phyloP scores from a whole-genome alignment of 2,329 filamentous ascomycete genomes.

The Alternaria panax region DNA sequence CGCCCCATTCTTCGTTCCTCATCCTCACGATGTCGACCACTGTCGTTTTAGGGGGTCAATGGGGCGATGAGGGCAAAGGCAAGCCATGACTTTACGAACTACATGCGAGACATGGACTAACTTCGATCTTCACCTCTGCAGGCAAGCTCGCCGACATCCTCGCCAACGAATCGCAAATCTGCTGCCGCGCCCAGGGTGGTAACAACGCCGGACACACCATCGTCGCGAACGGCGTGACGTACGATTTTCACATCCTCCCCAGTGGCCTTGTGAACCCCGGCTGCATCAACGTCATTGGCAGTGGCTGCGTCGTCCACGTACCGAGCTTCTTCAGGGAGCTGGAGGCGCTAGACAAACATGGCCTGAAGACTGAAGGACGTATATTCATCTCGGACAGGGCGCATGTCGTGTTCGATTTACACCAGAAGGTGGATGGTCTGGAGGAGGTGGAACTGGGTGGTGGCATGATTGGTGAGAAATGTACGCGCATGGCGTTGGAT shows the following conservation, averaged over 20 bases:
- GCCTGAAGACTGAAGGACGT: conserved; percentile 64
- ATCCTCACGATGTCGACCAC: conserved; percentile 57
- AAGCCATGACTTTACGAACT: too few species aligned
- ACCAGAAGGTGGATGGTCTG: conserved; percentile 72
- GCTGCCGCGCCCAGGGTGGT: conserved; percentile 66
- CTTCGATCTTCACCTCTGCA: too few species aligned
- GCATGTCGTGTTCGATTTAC: conserved; percentile 70
- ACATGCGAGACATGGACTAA: too few species aligned
- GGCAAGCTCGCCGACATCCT: conserved; percentile 68
- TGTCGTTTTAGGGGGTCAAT: conserved; percentile 67
- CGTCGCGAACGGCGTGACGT: conserved; percentile 56
- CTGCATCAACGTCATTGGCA: conserved; percentile 74
- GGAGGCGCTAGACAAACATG: conserved; percentile 66
- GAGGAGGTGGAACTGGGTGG: conserved; percentile 65
- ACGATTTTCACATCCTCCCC: conserved; percentile 52
- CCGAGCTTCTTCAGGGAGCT: conserved; percentile 73
- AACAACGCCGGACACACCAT: conserved; percentile 64
- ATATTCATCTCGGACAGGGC: conserved; percentile 70
- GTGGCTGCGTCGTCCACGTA: conserved; percentile 72
- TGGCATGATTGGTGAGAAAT: conserved; percentile 49
- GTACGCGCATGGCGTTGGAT: not conserved
- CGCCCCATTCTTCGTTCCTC: conserved; percentile 23
- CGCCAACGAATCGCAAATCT: conserved; percentile 61
- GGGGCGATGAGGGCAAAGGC: conserved; percentile 67
- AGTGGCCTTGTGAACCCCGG: conserved; percentile 75